Base-by-base conservation (phyloP, 192 early-diverging fungal species). In the Mortierella hygrophila region DNA sequence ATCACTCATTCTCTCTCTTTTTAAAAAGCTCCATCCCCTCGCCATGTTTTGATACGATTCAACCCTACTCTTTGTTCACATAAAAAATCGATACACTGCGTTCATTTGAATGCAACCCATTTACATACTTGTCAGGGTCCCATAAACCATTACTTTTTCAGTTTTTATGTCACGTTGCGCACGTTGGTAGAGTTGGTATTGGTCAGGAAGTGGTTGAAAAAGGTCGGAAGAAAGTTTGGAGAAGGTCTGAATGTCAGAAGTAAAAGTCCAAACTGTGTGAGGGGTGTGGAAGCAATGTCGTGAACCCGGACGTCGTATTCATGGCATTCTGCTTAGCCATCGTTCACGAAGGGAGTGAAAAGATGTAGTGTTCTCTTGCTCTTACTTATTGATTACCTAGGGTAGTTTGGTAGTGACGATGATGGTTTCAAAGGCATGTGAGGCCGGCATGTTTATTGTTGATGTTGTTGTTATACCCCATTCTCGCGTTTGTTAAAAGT, bases 21-120 rank as follows among this genome's bases (percentile, higher is more conserved):
- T 75, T 70, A 75, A 77, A 70, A 77, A 83, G 32, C 35, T 32
- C 2, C 35, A 49, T 55, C 46, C 57, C 29, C 70, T 72, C 75
- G 75, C 81, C 76, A 77, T 83, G 75, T 78, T 77, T 77, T 76
- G 75, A 83, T 42, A 77, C 60, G 76, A 78, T 78, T 83, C 76
- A 69, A 79, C 76, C 76, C 77, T 75, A 65, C 72, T 79, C 77
- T 75, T 70, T 78, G 69, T 72, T 82, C 74, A 82, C 72, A 76
- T 60, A 75, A 80, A 74, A 80, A 80, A 74, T 80, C 68, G 57
- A 80, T 80, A 80, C 79, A 80, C 42, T 73, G 69, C 60, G 63
- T 82, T 65, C 60, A 47, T 70, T 75, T 32, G 70, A 60, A 77
- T 81, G 75, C 78, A 79, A 68, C n/a, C 38, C n/a, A 74, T 68